phyloP scores from a whole-genome alignment of 23 red algal species.

The Gracilaria vermiculophylla region DNA sequence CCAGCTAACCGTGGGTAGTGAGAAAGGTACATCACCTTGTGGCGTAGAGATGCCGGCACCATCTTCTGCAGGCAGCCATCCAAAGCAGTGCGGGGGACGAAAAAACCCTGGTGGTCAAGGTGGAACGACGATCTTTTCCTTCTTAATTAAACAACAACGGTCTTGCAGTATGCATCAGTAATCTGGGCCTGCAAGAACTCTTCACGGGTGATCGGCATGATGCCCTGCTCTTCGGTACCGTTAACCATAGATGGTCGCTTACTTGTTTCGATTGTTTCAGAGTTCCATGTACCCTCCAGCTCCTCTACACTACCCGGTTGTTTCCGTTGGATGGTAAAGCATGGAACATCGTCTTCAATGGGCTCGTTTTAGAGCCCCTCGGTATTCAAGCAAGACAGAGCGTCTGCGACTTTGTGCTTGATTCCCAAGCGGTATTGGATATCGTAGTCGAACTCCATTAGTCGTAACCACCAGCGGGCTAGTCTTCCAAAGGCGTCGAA shows the following conservation, averaged over 20 bases:
- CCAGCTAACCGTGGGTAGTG: not conserved
- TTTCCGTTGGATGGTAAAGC: not conserved
- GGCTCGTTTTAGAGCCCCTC: not conserved
- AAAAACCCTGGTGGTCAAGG: not conserved
- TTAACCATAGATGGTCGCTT: not conserved
- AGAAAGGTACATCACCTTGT: not conserved
- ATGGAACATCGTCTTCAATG: not conserved
- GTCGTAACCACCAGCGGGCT: not conserved
- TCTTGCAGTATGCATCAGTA: not conserved
- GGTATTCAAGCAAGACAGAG: not conserved
- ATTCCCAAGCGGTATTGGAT: not conserved
- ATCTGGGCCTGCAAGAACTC: not conserved
- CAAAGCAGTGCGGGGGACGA: not conserved
- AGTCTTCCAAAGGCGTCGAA: not conserved
- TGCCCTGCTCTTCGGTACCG: not conserved
- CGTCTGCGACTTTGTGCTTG: not conserved
- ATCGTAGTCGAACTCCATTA: not conserved
- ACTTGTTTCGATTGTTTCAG: not conserved
- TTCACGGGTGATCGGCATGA: not conserved
- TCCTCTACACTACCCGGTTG: not conserved
- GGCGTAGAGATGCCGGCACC: too few species aligned
- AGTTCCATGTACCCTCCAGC: too few species aligned
- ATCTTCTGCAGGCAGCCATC: not conserved
- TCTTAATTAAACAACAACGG: not conserved
- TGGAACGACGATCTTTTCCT: not conserved